Evolutionary conservation across 768 basidiomycete genomes (phyloP).

Genomic region (Hysterangium stoloniferum): DNA sequence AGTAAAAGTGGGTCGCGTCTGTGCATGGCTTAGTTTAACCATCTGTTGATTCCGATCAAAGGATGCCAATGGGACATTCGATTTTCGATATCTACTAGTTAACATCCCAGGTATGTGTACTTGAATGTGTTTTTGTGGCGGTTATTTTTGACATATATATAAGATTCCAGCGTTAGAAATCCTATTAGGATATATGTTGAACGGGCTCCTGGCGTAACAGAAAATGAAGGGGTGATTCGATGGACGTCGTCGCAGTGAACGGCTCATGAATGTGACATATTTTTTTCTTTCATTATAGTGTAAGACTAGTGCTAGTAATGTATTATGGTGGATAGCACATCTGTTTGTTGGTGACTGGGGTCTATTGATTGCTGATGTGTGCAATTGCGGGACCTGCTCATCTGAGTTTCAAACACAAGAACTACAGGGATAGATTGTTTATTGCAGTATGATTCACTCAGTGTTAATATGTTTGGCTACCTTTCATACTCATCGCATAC

Average conservation of each 20-base stretch:
- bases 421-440: no score
- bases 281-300: no score
- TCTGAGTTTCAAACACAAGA: no score
- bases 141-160: slow-evolving; percentile 15
- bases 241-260: slow-evolving; percentile 40
- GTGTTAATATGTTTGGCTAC: slow-evolving; percentile 68
- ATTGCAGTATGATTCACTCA: slow-evolving; percentile 71
- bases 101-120: slow-evolving; percentile 67
- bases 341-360: no score
- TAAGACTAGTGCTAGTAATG: no score
- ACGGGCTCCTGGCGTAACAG: slow-evolving; percentile 53
- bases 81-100: slow-evolving; percentile 68
- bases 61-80: slow-evolving; percentile 73
- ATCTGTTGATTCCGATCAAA: not conserved
- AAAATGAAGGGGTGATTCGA: slow-evolving; percentile 64
- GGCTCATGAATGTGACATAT: no score
- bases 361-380: no score
- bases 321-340: no score
- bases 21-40: not conserved
- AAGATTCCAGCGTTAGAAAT: slow-evolving; percentile 56
- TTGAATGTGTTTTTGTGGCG: slow-evolving; percentile 24
- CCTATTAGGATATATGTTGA: slow-evolving; percentile 66
- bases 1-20: slow-evolving; percentile 56
- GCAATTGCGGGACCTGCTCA: no score
- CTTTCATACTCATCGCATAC: slow-evolving; percentile 17